Evolutionary conservation across 192 early-diverging fungal genomes (phyloP).

Genomic region (Backusella psychrophila): DNA sequence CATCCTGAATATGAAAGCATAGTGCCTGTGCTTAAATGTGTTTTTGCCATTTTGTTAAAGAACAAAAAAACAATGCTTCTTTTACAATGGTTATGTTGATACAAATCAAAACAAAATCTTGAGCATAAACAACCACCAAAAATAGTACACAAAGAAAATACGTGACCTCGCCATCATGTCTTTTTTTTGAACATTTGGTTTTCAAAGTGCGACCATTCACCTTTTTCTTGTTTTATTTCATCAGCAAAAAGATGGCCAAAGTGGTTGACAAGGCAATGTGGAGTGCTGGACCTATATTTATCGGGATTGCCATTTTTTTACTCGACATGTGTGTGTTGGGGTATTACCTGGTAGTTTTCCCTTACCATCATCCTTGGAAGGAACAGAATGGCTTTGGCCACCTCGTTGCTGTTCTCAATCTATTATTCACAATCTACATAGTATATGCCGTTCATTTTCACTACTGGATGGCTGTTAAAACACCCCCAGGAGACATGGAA

Average conservation of each 20-base stretch:
- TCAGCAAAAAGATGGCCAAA: constrained; percentile 13
- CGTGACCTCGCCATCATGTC: not conserved
- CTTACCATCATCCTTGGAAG: constrained; percentile 43
- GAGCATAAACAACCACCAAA: not conserved
- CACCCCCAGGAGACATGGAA: constrained; percentile 39
- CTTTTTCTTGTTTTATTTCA: not conserved
- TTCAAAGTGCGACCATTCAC: not conserved
- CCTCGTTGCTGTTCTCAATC: constrained; percentile 21
- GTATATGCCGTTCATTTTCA: constrained; percentile 50
- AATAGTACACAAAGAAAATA: not conserved
- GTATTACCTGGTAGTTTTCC: constrained; percentile 48
- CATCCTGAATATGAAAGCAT: not conserved
- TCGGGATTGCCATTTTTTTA: constrained; percentile 42
- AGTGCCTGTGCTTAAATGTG: not conserved
- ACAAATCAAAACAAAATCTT: not conserved
- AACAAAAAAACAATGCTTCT: not conserved
- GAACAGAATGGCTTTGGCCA: constrained; percentile 24
- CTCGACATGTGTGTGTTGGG: constrained; percentile 39
- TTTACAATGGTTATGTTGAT: not conserved
- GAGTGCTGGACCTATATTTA: constrained; percentile 48
- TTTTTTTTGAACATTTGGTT: not conserved
- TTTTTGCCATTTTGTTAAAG: not conserved
- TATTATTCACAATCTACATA: constrained; percentile 43
- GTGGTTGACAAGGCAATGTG: constrained; percentile 40
- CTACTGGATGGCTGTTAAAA: constrained; percentile 54